Conservation (phyloP, 345 rosid genomes). For the Heritiera fomes region DNA sequence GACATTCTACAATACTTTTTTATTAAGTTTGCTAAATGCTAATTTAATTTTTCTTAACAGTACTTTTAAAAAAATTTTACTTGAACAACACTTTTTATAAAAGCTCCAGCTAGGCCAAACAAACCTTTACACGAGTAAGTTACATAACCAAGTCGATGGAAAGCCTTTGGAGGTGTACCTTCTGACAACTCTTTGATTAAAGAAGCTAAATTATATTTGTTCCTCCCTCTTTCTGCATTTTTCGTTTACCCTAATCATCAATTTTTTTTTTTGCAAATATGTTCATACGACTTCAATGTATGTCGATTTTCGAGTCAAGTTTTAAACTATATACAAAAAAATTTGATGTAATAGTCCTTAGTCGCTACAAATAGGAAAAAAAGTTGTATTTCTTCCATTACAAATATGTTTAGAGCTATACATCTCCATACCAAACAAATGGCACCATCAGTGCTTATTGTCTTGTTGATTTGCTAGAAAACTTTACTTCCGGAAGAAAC, state of each 20-base stretch:
- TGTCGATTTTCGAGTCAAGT: not conserved
- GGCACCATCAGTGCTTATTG: not conserved
- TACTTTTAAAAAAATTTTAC: too few relatives aligned
- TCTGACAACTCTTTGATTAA: not conserved
- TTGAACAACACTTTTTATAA: too few relatives aligned
- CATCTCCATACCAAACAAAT: not conserved
- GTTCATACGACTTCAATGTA: not conserved
- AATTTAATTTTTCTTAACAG: too few relatives aligned
- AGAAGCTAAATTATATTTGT: not conserved
- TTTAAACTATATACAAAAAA: not conserved
- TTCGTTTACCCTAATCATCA: not conserved
- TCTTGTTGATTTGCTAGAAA: conserved; percentile 42
- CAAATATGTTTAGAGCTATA: not conserved
- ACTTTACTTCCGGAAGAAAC: conserved; percentile 88
- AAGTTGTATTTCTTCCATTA: not conserved
- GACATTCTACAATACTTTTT: too few relatives aligned
- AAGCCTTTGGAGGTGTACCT: not conserved
- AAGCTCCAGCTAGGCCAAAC: too few relatives aligned
- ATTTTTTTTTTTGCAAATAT: not conserved
- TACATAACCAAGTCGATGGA: not conserved
- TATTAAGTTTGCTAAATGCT: too few relatives aligned
- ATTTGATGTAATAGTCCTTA: not conserved
- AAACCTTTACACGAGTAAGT: too few relatives aligned
- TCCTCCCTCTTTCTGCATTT: not conserved
- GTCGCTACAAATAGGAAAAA: conserved; percentile 12